Evolutionary conservation across 192 early-diverging fungal genomes (phyloP).

Genomic region (Pilobolus umbonatus): DNA sequence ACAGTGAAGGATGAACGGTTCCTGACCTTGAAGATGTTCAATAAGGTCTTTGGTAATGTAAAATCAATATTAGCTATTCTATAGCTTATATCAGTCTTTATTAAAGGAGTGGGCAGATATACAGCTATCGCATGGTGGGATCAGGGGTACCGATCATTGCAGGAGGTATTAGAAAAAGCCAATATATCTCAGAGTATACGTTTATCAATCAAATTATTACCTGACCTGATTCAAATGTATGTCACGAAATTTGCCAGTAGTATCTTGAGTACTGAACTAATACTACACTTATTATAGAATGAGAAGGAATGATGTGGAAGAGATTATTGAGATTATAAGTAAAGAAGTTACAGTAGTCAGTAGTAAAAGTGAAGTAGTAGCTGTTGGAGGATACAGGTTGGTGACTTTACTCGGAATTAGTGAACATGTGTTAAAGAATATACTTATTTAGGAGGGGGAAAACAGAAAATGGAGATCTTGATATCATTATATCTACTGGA

Average conservation of each 20-base stretch:
- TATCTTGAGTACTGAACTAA: neutral
- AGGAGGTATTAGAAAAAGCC: slow-evolving; percentile 23
- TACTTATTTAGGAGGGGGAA: slow-evolving; percentile 22
- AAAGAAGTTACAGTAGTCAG: slow-evolving; percentile 15
- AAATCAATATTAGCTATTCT: no score
- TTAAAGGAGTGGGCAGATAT: slow-evolving; percentile 14
- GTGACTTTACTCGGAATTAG: neutral
- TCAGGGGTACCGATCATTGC: slow-evolving; percentile 24
- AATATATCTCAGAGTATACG: slow-evolving; percentile 6
- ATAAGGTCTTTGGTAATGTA: slow-evolving; percentile 23
- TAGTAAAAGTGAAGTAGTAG: slow-evolving; percentile 7
- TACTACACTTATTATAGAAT: slow-evolving; percentile 7
- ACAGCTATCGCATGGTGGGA: slow-evolving; percentile 27
- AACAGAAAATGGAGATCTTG: slow-evolving; percentile 31
- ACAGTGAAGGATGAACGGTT: slow-evolving; percentile 12
- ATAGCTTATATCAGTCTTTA: neutral
- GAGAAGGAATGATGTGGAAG: slow-evolving; percentile 27
- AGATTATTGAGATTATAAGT: slow-evolving; percentile 29
- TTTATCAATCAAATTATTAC: slow-evolving; percentile 25
- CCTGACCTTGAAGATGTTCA: slow-evolving; percentile 15
- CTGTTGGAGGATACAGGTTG: slow-evolving; percentile 32
- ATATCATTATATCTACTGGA: slow-evolving; percentile 23
- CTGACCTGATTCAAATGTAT: slow-evolving; percentile 28
- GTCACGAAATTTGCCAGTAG: neutral
- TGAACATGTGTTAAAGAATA: neutral